phyloP scores from a whole-genome alignment of 805 yeast species.

The Metschnikowia chrysomelidarum region DNA sequence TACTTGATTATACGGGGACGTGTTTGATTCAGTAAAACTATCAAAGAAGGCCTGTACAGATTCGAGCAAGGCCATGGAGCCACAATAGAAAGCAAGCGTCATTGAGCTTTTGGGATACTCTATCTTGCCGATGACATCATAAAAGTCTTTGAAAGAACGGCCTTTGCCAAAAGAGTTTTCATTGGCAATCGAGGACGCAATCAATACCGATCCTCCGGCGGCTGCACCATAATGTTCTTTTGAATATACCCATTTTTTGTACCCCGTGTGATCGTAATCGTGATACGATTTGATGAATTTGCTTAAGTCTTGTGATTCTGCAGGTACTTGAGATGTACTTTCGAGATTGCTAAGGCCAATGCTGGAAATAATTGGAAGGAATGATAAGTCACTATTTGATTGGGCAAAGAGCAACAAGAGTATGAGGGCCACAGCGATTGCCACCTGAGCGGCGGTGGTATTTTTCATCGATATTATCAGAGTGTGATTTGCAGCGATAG shows the following conservation, averaged over 20 bases:
- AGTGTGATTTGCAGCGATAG: too few species aligned
- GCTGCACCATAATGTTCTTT: too few species aligned
- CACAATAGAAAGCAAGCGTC: slow-evolving; percentile 33
- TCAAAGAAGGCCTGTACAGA: slow-evolving; percentile 20
- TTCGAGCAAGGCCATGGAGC: slow-evolving; percentile 25
- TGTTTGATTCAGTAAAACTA: neutral
- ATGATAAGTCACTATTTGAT: too few species aligned
- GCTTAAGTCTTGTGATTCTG: too few species aligned
- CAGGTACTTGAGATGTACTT: too few species aligned
- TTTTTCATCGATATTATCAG: too few species aligned
- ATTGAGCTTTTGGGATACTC: slow-evolving; percentile 19
- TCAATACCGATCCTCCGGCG: slow-evolving; percentile 5
- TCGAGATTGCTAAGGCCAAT: too few species aligned
- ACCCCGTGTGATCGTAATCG: neutral
- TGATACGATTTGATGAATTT: too few species aligned
- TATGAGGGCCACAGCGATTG: too few species aligned
- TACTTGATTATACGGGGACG: slow-evolving; percentile 7
- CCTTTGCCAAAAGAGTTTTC: slow-evolving; percentile 34
- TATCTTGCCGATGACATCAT: slow-evolving; percentile 26
- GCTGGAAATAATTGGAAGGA: too few species aligned
- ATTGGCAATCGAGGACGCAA: slow-evolving; percentile 26
- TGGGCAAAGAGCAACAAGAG: too few species aligned
- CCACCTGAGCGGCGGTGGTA: too few species aligned
- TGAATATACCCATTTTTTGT: neutral
- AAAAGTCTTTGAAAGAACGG: slow-evolving; percentile 30